Evolutionary conservation across 2,329 filamentous ascomycete species (phyloP), one percentile per base, ranked within the genome.

Genomic region (Cercospora beticola): DNA sequence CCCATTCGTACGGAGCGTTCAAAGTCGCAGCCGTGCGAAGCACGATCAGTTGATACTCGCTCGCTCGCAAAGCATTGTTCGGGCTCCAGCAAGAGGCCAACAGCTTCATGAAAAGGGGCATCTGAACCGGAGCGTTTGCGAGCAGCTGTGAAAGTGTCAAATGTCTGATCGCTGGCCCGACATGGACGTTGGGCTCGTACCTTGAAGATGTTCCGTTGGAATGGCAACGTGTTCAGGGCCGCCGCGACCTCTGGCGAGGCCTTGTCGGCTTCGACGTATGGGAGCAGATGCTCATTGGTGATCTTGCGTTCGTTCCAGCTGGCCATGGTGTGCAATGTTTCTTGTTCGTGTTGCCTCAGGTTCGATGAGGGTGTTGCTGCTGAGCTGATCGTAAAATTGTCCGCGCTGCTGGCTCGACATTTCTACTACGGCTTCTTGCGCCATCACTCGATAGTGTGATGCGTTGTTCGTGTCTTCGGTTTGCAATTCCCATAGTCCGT

Each of bases 1-100:
- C 57, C 57, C 57, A 59, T 21, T 59, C 57, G n/a, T 59, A 59
- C 16, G 57, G 57, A 18, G 57, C 57, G 57, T 59, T 59, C 21
- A 59, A 21, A 18, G 57, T 59, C 28, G 57, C 57, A 10, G 57
- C 57, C n/a, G 57, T 59, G 16, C 57, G 57, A 26, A 59, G 57
- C n/a, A 59, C 57, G 28, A 59, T 33, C 1, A 59, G 28, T 18
- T 59, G 57, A 8, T 33, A 59, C 10, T 59, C 57, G 57, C 26
- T 59, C 26, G 28, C 57, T 18, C 57, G 57, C 57, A 59, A 31
- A 18, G 28, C 21, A 31, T 59, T 59, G 10, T 59, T n/a, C 26
- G 57, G n/a, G 10, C 36, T 43, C 36, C 36, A 43, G 4, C 36
- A 43, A 43, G 36, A 43, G 36, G 36, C 36, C 36, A 43, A 7